Evolutionary conservation across 176 grass and related monocot genomes (phyloP).

Genomic region (Triticum turgidum): DNA sequence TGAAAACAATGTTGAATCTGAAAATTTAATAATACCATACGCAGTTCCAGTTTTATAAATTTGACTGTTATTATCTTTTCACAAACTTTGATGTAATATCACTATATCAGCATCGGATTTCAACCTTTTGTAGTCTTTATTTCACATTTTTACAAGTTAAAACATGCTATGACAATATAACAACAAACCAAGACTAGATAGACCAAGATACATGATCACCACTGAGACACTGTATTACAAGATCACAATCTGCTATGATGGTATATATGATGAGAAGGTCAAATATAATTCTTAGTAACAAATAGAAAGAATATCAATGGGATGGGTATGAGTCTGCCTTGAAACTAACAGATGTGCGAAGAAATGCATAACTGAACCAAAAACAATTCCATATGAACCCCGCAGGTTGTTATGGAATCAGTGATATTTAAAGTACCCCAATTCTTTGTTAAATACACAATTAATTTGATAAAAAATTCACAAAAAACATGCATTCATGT

Average conservation of each 20-base stretch:
- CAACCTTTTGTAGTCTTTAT: not conserved
- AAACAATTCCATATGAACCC: not conserved
- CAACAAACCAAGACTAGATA: not conserved
- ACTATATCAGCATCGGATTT: not conserved
- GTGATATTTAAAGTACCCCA: not conserved
- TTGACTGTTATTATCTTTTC: not conserved
- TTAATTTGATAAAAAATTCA: not conserved
- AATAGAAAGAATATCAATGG: not conserved
- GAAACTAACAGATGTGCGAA: conserved; percentile 4
- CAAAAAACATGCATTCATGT: conserved; percentile 11
- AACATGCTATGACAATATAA: not conserved
- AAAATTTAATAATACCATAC: not conserved
- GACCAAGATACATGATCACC: not conserved
- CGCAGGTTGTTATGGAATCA: conserved; percentile 7
- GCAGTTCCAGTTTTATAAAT: not conserved
- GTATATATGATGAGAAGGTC: not conserved
- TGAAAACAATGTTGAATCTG: not conserved
- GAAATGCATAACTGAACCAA: conserved; percentile 17
- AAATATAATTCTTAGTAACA: conserved; percentile 1
- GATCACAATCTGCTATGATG: not conserved
- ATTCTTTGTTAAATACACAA: not conserved
- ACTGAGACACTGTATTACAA: not conserved
- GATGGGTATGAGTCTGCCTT: not conserved
- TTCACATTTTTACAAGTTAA: not conserved
- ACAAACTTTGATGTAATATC: not conserved